A percentile compares a stretch with the other conserved stretches of the same genome.
phyloP scores from a whole-genome alignment of 495 filamentous ascomycete genomes.

The Penicillium taxi region DNA sequence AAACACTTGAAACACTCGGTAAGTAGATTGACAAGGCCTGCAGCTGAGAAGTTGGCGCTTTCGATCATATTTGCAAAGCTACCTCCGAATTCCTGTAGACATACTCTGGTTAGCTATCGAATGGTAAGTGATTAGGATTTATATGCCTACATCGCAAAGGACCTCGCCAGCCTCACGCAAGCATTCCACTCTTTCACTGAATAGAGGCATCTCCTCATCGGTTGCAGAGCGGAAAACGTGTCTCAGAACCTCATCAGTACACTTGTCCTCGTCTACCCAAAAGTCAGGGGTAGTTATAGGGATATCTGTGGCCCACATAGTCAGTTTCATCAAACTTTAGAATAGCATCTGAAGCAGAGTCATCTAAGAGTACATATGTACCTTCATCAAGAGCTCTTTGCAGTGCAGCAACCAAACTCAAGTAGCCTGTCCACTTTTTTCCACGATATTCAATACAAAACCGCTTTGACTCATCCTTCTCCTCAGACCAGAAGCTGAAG shows the following conservation, averaged over 20 bases:
- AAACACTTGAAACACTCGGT: constrained; percentile 78
- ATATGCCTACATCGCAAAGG: constrained; percentile 63
- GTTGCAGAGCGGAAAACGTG: constrained; percentile 83
- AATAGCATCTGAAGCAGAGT: constrained; percentile 4
- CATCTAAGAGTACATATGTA: constrained; percentile 21
- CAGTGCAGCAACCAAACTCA: constrained; percentile 82
- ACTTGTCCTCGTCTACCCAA: constrained; percentile 73
- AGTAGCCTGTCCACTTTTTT: constrained; percentile 86
- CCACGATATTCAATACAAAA: constrained; percentile 77
- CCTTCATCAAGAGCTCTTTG: constrained; percentile 86
- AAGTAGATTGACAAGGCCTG: constrained; percentile 73
- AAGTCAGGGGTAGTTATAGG: constrained; percentile 84
- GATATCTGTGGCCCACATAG: constrained; percentile 48
- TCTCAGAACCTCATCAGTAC: constrained; percentile 61
- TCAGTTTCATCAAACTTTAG: constrained; percentile 2
- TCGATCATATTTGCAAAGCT: constrained; percentile 66
- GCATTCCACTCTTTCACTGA: constrained; percentile 69
- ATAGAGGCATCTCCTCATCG: constrained; percentile 76
- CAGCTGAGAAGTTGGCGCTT: constrained; percentile 70
- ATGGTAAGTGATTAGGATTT: background rate
- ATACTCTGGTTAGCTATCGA: constrained; percentile 1
- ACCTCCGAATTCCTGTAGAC: constrained; percentile 64
- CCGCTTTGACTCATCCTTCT: constrained; percentile 48
- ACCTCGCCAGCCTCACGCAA: constrained; percentile 79
- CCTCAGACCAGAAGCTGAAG: constrained; percentile 90